Evolutionary conservation across 2,329 filamentous ascomycete genomes (phyloP).

Genomic region (Decorospora gaudefroyi): DNA sequence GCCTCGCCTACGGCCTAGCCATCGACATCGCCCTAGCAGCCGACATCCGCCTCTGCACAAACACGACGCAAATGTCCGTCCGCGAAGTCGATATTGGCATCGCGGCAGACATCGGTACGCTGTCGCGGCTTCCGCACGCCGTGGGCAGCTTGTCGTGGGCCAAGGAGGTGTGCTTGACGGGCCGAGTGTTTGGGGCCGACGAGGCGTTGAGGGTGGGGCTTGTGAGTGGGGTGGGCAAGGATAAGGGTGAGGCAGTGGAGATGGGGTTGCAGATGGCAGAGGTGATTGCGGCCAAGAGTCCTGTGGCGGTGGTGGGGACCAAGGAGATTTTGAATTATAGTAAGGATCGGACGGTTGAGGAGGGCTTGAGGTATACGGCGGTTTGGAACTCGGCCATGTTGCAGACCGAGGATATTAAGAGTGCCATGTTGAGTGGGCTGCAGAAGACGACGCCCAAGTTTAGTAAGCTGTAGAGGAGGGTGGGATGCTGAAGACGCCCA

Average conservation of each 20-base stretch:
- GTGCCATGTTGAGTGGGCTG: conserved; percentile 74
- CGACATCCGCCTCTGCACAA: conserved; percentile 69
- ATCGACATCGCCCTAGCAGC: conserved; percentile 64
- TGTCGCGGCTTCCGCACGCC: conserved; percentile 72
- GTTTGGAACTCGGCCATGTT: conserved; percentile 86
- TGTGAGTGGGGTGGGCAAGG: conserved; percentile 66
- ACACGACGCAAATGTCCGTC: conserved; percentile 67
- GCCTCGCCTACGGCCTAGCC: conserved; percentile 45
- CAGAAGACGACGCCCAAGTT: conserved; percentile 81
- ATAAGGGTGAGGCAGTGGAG: conserved; percentile 64
- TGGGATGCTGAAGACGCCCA: conserved; percentile 60
- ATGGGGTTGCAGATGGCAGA: conserved; percentile 66
- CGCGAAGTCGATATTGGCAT: conserved; percentile 84
- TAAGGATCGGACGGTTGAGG: conserved; percentile 74
- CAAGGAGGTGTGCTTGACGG: conserved; percentile 76
- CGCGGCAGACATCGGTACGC: conserved; percentile 77
- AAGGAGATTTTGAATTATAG: conserved; percentile 86
- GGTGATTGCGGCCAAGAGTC: conserved; percentile 77
- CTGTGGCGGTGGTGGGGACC: conserved; percentile 83
- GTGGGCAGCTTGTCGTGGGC: conserved; percentile 75
- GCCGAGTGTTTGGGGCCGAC: conserved; percentile 68
- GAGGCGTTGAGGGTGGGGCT: conserved; percentile 74
- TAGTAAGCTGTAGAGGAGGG: conserved; percentile 70
- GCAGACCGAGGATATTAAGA: conserved; percentile 76
- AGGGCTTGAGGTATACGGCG: conserved; percentile 80